Percentiles rank a stretch among this genome's conserved stretches.
Conservation (phyloP, 2,329 filamentous ascomycete genomes). For the Massarina eburnea region DNA sequence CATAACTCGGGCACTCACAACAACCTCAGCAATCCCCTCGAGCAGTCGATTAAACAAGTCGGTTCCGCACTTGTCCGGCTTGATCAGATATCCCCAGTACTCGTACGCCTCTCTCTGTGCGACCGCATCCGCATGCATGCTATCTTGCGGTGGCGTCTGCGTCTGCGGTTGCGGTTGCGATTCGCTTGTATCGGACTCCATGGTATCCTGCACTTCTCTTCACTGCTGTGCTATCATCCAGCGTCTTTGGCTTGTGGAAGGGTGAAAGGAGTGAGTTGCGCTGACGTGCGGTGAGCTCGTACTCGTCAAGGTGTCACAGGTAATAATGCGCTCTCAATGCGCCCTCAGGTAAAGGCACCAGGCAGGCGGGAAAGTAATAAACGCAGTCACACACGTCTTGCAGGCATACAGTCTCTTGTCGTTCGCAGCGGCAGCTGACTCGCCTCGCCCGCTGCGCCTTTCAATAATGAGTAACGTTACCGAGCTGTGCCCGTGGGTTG, state of each 20-base stretch:
- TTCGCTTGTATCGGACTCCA: constrained; percentile 37
- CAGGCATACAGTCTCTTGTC: neutral
- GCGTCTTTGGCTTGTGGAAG: neutral
- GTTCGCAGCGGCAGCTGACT: constrained; percentile 8
- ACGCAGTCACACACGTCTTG: neutral
- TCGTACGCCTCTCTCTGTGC: constrained; percentile 47
- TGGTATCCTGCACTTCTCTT: constrained; percentile 19
- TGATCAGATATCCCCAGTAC: constrained; percentile 56
- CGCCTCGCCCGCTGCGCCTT: constrained; percentile 7
- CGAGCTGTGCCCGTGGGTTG: too few relatives aligned
- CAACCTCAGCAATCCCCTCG: constrained; percentile 49
- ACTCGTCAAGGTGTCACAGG: neutral
- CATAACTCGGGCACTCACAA: constrained; percentile 38
- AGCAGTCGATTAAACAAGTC: constrained; percentile 50
- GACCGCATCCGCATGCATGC: constrained; percentile 11
- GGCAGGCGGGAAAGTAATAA: neutral
- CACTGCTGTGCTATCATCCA: constrained; percentile 12
- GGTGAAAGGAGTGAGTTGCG: constrained; percentile 9
- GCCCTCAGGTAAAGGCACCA: too few relatives aligned
- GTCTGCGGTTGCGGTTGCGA: too few relatives aligned
- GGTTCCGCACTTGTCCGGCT: constrained; percentile 54
- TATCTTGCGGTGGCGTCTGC: constrained; percentile 21
- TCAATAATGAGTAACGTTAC: constrained; percentile 4
- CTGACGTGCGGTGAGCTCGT: constrained; percentile 20
- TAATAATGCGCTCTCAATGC: too few relatives aligned